These are phyloP conservation scores for Phytopythium helicoides DNA, from an alignment of 352 stramenopile species.

Conservation along the genomic window DNA sequence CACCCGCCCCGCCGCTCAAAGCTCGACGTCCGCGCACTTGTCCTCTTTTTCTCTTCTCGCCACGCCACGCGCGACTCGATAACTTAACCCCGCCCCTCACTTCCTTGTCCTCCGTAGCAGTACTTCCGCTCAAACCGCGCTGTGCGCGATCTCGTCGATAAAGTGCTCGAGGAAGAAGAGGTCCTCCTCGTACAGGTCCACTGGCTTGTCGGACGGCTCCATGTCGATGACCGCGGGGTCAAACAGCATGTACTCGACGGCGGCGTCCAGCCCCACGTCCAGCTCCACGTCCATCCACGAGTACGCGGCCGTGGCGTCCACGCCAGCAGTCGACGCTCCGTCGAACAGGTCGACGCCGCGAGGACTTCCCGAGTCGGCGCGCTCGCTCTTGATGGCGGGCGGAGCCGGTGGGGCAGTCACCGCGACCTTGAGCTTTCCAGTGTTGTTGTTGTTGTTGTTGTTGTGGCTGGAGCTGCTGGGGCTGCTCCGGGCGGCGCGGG, in stretches of 20 bases:
- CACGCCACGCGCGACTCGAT: slow-evolving; percentile 1
- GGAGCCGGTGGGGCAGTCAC: neutral
- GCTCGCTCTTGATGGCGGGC: slow-evolving; percentile 14
- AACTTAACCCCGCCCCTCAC: no score
- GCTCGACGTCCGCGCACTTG: neutral
- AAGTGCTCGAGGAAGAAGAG: slow-evolving; percentile 83
- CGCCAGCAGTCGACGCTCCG: slow-evolving; percentile 15
- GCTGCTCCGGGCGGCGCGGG: slow-evolving; percentile 9
- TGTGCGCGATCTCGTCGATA: slow-evolving; percentile 72
- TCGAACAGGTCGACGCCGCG: slow-evolving; percentile 53
- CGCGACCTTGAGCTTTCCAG: slow-evolving; percentile 25
- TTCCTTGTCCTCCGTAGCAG: neutral
- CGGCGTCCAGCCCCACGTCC: slow-evolving; percentile 65
- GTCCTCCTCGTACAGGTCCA: slow-evolving; percentile 77
- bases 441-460: slow-evolving; percentile 14
- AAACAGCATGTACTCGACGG: slow-evolving; percentile 78
- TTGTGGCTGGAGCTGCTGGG: no score
- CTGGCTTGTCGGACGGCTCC: slow-evolving; percentile 67
- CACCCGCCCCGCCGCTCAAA: neutral
- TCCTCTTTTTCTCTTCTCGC: no score
- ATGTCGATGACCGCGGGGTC: slow-evolving; percentile 65
- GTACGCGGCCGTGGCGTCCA: slow-evolving; percentile 27
- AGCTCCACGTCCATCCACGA: slow-evolving; percentile 77
- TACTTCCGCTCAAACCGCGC: slow-evolving; percentile 16
- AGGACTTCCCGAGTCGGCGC: slow-evolving; percentile 24